Evolutionary conservation across 345 rosid species (phyloP), one percentile per base, ranked within the genome.

Genomic region (Boechera stricta): DNA sequence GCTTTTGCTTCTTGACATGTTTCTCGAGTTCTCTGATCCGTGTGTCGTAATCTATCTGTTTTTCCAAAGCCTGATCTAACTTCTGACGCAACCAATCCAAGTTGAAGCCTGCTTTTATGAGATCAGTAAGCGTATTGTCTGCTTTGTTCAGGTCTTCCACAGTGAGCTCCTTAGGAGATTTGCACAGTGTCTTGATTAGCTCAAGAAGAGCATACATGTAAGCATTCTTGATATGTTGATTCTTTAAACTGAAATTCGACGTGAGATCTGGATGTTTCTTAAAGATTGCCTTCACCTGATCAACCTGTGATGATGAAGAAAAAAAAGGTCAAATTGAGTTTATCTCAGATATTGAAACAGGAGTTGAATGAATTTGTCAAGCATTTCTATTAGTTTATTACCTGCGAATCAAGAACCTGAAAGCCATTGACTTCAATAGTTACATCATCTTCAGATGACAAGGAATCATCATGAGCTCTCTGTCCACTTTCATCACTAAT

Each of bases 61-160:
- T 71, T 13, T 41, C 63, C 55, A 39, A 62, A 39, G 67, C 47
- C 21, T 49, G 31, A 38, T 59, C 68, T 24, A 72, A 2, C 58
- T 71, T 60, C 47, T 18, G 28, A 21, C 64, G 41, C 57, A 58
- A 36, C 74, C 74, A 71, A 7, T 57, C 66, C 42, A 72, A 28
- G 10, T 72, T 45, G 26, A 60, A 26, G 2, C 75, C 75, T 16
- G 7, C 48, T 29, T 59, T 33, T 9, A 10, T 38, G 24, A 72
- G 59, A 72, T 72, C 67, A 48, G 21, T 31, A n/a, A 60, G 13
- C 10, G 7, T 21, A 36, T 21, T 8, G 0, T 60, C 45, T 45
- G 28, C 57, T 11, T 18, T 6, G 7, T 21, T 60, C 38, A 72
- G 32, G 58, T 47, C 47, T 5, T 48, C n/a, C 58, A 60, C 15